phyloP scores from a whole-genome alignment of 2,329 filamentous ascomycete genomes.

The Geosmithia putterillii region DNA sequence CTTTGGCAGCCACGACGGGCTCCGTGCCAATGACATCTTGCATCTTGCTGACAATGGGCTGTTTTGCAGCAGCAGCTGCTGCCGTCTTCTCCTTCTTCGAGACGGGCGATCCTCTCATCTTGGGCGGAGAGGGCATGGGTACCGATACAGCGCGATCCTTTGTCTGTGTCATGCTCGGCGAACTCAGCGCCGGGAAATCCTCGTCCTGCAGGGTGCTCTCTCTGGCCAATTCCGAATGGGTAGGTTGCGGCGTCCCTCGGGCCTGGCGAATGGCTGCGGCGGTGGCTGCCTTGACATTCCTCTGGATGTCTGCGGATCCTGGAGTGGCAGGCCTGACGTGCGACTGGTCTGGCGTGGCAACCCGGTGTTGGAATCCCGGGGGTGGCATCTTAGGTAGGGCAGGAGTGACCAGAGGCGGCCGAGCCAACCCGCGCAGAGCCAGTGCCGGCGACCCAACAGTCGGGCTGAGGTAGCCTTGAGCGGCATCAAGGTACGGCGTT shows the following conservation, averaged over 20 bases:
- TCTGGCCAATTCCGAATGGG: not conserved
- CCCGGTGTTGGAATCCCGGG: conserved; percentile 11
- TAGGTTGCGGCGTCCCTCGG: not conserved
- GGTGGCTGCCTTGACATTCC: conserved; percentile 23
- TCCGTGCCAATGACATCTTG: not conserved
- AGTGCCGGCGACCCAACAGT: conserved; percentile 3
- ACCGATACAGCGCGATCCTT: conserved; percentile 13
- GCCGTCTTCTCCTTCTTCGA: conserved; percentile 19
- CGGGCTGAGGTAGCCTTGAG: not conserved
- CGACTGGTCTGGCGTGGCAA: conserved; percentile 19
- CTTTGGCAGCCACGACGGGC: not conserved
- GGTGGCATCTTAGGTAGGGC: conserved; percentile 12
- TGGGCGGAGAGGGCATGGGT: conserved; percentile 19
- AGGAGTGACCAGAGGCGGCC: conserved; percentile 8
- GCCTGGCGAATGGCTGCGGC: not conserved
- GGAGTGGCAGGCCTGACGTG: conserved; percentile 12
- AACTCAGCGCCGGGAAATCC: conserved; percentile 48
- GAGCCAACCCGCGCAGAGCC: conserved; percentile 16
- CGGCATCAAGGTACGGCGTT: conserved; percentile 15
- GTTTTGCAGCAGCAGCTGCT: conserved; percentile 8
- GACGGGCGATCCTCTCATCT: conserved; percentile 19
- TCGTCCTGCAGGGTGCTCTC: conserved; percentile 38
- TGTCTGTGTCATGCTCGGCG: conserved; percentile 24
- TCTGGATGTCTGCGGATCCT: conserved; percentile 22
- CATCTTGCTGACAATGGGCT: conserved; percentile 21